A percentile compares a stretch with the other conserved stretches of the same genome.
Evolutionary conservation across 495 filamentous ascomycete species (phyloP).

Genomic region (Amniculicola lignicola): DNA sequence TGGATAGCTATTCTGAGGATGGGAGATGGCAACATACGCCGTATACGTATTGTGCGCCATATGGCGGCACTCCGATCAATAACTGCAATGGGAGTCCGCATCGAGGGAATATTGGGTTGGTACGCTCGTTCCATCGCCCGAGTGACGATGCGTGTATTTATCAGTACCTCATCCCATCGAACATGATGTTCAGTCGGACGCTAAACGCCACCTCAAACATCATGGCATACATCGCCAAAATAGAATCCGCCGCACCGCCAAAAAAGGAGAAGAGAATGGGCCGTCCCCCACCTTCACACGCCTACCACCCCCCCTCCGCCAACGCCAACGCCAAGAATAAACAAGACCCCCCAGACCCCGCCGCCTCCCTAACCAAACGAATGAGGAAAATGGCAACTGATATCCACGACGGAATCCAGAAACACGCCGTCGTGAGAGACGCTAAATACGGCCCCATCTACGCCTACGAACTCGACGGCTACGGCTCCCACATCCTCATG

Average conservation of each 20-base stretch:
- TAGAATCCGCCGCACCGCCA: no score
- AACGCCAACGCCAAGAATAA: no score
- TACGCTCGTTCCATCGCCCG: conserved; percentile 60
- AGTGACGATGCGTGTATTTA: conserved; percentile 60
- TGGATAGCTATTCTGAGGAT: conserved; percentile 54
- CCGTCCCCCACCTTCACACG: no score
- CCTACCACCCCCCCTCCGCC: no score
- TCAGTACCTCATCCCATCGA: conserved; percentile 60
- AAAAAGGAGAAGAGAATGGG: no score
- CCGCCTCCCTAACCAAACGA: conserved; percentile 45
- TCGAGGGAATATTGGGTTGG: conserved; percentile 54
- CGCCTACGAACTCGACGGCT: conserved; percentile 49
- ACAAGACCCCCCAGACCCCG: no score
- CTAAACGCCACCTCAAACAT: conserved; percentile 52
- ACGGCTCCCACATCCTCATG: conserved; percentile 53
- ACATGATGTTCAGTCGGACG: conserved; percentile 64
- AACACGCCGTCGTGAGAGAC: conserved; percentile 50
- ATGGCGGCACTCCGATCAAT: conserved; percentile 58
- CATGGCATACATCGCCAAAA: conserved; percentile 51
- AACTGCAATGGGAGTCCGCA: conserved; percentile 59
- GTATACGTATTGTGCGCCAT: conserved; percentile 58
- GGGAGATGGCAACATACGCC: conserved; percentile 53
- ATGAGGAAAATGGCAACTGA: conserved; percentile 53
- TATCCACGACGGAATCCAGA: conserved; percentile 51
- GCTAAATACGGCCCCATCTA: conserved; percentile 29